Conservation (phyloP, 768 basidiomycete genomes). For the Thelephora ganbajun region DNA sequence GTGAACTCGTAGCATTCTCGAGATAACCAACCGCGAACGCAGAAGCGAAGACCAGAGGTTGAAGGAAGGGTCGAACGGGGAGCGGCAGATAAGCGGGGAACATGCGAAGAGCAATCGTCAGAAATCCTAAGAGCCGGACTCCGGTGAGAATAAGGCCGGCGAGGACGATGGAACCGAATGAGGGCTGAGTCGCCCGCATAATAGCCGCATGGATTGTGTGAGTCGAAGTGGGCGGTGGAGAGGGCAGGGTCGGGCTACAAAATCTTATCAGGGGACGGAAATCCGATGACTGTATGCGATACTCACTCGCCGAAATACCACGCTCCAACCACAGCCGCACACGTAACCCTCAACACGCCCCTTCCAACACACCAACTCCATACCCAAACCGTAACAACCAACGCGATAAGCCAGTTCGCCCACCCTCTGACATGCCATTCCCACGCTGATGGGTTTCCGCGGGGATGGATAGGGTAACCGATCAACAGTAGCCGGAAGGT, state of each 20-base stretch:
- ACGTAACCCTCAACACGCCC: conserved; percentile 61
- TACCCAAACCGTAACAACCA: conserved; percentile 40
- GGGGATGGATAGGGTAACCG: conserved; percentile 35
- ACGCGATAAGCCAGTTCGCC: conserved; percentile 62
- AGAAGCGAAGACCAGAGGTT: conserved; percentile 22
- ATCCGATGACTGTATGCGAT: not conserved
- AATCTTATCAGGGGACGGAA: conserved; percentile 3
- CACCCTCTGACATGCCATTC: conserved; percentile 46
- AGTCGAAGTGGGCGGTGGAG: conserved; percentile 38
- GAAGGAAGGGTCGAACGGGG: conserved; percentile 26
- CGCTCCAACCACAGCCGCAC: conserved; percentile 74
- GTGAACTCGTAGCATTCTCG: conserved; percentile 31
- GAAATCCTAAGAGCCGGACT: conserved; percentile 42
- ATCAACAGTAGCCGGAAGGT: conserved; percentile 66
- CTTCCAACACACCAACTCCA: conserved; percentile 72
- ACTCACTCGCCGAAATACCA: conserved; percentile 78
- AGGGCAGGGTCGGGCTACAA: conserved; percentile 16
- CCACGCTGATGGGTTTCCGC: conserved; percentile 29
- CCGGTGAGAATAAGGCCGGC: conserved; percentile 64
- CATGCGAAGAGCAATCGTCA: conserved; percentile 36
- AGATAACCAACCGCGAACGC: conserved; percentile 28
- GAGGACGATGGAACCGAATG: conserved; percentile 66
- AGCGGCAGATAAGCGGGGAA: conserved; percentile 40
- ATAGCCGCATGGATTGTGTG: conserved; percentile 68
- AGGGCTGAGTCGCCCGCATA: conserved; percentile 67